Base-by-base conservation (phyloP, 228 moss, liverwort and hornwort species). In the Sphagnum fallax region DNA sequence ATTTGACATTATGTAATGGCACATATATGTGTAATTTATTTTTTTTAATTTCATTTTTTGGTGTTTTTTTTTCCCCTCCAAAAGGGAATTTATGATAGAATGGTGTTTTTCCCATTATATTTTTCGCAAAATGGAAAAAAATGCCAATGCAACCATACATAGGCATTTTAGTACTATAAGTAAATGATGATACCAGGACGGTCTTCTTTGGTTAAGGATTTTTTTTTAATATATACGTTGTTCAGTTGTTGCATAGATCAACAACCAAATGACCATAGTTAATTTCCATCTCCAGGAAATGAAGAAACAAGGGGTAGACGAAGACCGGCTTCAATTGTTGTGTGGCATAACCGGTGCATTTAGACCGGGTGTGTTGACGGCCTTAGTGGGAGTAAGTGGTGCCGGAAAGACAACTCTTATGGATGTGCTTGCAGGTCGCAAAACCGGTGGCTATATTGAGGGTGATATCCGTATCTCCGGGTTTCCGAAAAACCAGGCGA, bases 331-430 rank as follows among this genome's bases (percentile, higher is more conserved):
- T 6, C 84, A 94, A 73, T 84, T 94, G 8, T 67, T 94, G 14
- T 77, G 81, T 47, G 79, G 79, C n/a, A 84, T 94, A 53, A 94
- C 94, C 6, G 94, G 94, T 4, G 88, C 94, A 4, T 94, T 94
- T 75, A 85, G 91, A 16, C 94, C 94, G 0, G 89, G 91, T 0
- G 84, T 91, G 49, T 75, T 94, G 59, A 94, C 94, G 6, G 94
- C 94, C 9, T 63, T 94, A 5, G 89, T 94, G 6, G 94, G 94
- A 10, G 89, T 91, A 4, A 88, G 91, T 18, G 94, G 94, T 1
- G 94, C 94, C 0, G 94, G 95, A 4, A 95, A 95, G 79, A 95
- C 95, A 47, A 91, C 91, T 0, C 80, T 94, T 51, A 89, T 94
- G 94, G 94, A 94, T 47, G 94, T 91, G 61, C 63, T 94, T 50